Base-by-base conservation (phyloP, 805 yeast genomes). In the Tetrapisispora namnaoensis region DNA sequence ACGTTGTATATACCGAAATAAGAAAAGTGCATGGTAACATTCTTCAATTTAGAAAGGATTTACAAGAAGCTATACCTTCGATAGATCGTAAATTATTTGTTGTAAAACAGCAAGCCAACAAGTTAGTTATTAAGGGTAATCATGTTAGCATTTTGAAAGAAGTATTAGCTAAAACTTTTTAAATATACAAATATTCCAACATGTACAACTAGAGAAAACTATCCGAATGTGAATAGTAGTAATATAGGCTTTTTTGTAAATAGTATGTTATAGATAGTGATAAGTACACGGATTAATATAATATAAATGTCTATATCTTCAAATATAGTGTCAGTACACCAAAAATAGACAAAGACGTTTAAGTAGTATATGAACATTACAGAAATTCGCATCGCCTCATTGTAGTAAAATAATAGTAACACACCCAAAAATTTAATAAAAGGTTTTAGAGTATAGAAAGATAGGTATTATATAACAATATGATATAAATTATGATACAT, bases 1-100 rank as follows among this genome's bases (percentile, higher is more conserved):
- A 79, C 51, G 70, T 72, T 14, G 68, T 73, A n/a, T 76, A 77
- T 57, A 88, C 96, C 0, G 89, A 86, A 60, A 73, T 88, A 27
- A 80, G 85, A 61, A 77, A 78, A 51, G 74, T 88, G 45, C 68
- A 74, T 50, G 96, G 96, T 6, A 82, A 84, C 63, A 71, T 80
- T 14, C 64, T 73, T 6, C 81, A 77, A 50, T 71, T 89, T 49
- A 81, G 85, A 62, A 70, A 76, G 47, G 95, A 88, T 59, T 66
- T 88, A 50, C 76, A 77, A 52, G 65, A 60, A 16, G 60, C 71
- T 24, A 62, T 84, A 41, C 78, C 79, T 4, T 65, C 67, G 14
- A 70, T 83, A 22, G 63, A 75, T 35, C 70, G 70, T 55, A 66
- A 70, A 36, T 66, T 72, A 18, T 76, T 79, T 60, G 70, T 66